Conservation (phyloP, 2,329 filamentous ascomycete genomes). For the Aureobasidium sp. region DNA sequence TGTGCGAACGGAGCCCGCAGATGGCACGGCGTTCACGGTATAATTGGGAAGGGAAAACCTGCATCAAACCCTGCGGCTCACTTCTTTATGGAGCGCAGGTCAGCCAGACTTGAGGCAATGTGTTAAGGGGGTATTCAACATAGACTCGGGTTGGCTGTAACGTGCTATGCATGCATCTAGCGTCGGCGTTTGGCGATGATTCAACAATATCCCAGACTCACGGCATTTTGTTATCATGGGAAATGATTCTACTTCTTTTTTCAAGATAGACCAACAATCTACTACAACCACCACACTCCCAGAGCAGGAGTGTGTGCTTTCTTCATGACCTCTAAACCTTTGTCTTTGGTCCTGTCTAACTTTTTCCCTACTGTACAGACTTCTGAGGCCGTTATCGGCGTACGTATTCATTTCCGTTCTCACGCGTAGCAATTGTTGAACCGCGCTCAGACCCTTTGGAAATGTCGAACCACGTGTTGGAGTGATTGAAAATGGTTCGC, state of each 20-base stretch:
- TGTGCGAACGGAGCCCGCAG: neutral
- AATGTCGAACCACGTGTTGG: neutral
- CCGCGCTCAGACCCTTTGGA: neutral
- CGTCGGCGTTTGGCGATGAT: conserved; percentile 23
- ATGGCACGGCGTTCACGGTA: conserved; percentile 2
- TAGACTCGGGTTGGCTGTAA: conserved; percentile 19
- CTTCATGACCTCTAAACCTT: neutral
- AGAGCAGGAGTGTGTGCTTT: neutral
- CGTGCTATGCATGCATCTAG: conserved; percentile 20
- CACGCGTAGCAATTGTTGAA: neutral
- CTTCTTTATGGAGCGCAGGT: conserved; percentile 8
- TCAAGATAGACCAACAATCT: conserved; percentile 14
- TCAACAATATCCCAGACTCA: conserved; percentile 22
- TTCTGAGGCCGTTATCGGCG: neutral
- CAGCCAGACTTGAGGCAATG: conserved; percentile 17
- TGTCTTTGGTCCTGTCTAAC: neutral
- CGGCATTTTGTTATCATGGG: conserved; percentile 13
- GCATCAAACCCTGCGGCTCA: conserved; percentile 16
- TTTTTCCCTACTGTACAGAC: neutral
- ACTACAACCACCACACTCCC: neutral
- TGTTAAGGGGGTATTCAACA: conserved; percentile 22
- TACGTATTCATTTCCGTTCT: neutral
- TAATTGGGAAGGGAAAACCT: neutral
- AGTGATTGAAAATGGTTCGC: neutral
- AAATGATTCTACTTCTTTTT: conserved; percentile 14